Base-by-base conservation (phyloP, 2,329 filamentous ascomycete species). In the Albophoma yamanashiensis region DNA sequence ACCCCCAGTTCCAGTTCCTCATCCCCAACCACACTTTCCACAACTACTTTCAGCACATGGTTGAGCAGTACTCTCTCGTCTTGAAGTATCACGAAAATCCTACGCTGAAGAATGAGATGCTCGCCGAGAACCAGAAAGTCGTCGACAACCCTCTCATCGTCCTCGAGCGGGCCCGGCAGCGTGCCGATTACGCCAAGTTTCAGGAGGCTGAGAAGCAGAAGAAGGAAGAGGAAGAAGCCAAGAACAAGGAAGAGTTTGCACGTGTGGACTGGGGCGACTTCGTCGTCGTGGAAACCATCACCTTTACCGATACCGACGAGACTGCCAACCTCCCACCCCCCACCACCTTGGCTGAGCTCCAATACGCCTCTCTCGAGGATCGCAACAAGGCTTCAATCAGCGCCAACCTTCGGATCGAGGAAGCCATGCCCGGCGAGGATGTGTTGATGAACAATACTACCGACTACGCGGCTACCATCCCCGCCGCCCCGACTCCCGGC, bases 181-280 rank as follows among this genome's bases (percentile, higher is more conserved):
- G 94, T 58, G 90, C 93, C 7, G 91, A 95, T 67, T 97, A 92
- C 81, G 82, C 88, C 64, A 92, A 91, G 72, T 89, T 86, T 69
- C 89, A 94, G 68, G 90, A 94, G 66, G 79, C 86, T 59, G 90
- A 97, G 76, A 93, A 92, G 72, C 85, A 87, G 67, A 90, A 92
- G 79, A 92, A 92, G 70, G 92, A 96, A 68, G 91, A 95, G 69
- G 86, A 92, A 64, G 89, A 88, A 47, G 89, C 95, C 70, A 86
- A 91, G 68, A 90, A 96, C 72, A 87, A 87, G 68, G 76, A 81
- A 27, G 79, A 85, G 59, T 86, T 94, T 73, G 89, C 89, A 1
- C 89, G 94, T 67, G 94, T 99, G 64, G 94, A 99, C 74, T 99
- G 94, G 94, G 91, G 96, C 70, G 93, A 97, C 71, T 99, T 99